Conservation (phyloP, 2,329 filamentous ascomycete genomes). For the Teratosphaeria gauchensis region DNA sequence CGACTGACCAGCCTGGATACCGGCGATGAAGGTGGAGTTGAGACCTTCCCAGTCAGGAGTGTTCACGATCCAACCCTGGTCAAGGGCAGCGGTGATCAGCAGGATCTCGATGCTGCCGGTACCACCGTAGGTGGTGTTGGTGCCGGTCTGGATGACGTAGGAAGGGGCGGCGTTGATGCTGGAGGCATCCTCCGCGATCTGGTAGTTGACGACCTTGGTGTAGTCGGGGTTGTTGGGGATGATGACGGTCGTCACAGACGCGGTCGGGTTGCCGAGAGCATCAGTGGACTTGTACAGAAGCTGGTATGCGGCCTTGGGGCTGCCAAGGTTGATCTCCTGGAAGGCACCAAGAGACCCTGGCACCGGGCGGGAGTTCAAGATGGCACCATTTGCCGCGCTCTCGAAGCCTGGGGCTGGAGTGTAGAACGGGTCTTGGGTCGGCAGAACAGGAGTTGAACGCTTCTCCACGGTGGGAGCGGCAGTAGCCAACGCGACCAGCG, state of each 20-base stretch:
- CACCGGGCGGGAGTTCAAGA: too few species aligned
- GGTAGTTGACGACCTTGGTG: constrained; percentile 8
- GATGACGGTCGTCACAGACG: constrained; percentile 9
- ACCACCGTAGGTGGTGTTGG: not conserved
- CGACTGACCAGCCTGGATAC: not conserved
- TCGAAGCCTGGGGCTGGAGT: too few species aligned
- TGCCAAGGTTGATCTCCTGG: not conserved
- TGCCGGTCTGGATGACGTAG: constrained; percentile 15
- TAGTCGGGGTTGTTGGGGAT: constrained; percentile 7
- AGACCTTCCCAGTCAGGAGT: not conserved
- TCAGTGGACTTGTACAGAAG: constrained; percentile 11
- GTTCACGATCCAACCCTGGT: not conserved
- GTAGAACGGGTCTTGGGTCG: too few species aligned
- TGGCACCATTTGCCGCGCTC: too few species aligned
- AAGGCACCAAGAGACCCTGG: not conserved
- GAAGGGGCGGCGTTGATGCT: constrained; percentile 30
- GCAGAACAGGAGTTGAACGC: too few species aligned
- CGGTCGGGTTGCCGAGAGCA: constrained; percentile 4
- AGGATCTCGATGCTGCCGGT: not conserved
- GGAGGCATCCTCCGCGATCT: constrained; percentile 23
- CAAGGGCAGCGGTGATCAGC: not conserved
- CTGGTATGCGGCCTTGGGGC: constrained; percentile 8
- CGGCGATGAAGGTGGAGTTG: not conserved
- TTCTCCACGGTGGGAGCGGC: too few species aligned
- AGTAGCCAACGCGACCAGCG: too few species aligned